Evolutionary conservation across 164 flowering plant species (phyloP).

Genomic region (Warburgia ugandensis): DNA sequence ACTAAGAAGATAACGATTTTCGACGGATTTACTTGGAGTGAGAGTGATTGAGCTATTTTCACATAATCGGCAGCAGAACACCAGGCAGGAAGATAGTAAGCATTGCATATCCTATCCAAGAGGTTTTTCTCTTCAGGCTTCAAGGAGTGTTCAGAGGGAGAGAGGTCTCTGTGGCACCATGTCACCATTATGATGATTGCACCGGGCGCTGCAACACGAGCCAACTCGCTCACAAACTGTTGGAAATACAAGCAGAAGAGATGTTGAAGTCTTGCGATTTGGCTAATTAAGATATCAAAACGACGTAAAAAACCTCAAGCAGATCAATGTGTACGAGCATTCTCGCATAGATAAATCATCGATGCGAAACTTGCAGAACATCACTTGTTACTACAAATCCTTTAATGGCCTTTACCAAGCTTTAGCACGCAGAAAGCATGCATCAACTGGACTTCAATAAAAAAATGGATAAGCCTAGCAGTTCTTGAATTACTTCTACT

Average conservation of each 20-base stretch:
- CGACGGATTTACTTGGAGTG: slow-evolving; percentile 46
- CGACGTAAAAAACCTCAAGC: too few species aligned
- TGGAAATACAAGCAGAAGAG: not conserved
- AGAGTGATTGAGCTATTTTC: slow-evolving; percentile 45
- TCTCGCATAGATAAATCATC: too few species aligned
- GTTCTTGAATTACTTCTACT: too few species aligned
- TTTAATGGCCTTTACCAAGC: too few species aligned
- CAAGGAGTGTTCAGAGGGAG: slow-evolving; percentile 53
- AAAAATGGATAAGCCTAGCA: too few species aligned
- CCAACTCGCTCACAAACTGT: slow-evolving; percentile 87
- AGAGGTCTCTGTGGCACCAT: slow-evolving; percentile 88
- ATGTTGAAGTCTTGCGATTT: slow-evolving; percentile 81
- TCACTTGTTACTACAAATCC: too few species aligned
- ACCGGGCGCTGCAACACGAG: slow-evolving; percentile 83
- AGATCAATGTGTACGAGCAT: too few species aligned
- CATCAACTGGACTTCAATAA: too few species aligned
- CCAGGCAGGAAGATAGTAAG: slow-evolving; percentile 85
- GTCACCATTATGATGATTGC: slow-evolving; percentile 79
- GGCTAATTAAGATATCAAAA: too few species aligned
- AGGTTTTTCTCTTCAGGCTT: slow-evolving; percentile 55
- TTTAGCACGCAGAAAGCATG: too few species aligned
- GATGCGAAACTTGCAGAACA: too few species aligned
- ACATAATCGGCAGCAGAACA: slow-evolving; percentile 87
- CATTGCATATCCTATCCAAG: slow-evolving; percentile 55
- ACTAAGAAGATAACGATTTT: not conserved